Conservation (phyloP, 192 early-diverging fungal genomes). For the Mortierella antarctica region DNA sequence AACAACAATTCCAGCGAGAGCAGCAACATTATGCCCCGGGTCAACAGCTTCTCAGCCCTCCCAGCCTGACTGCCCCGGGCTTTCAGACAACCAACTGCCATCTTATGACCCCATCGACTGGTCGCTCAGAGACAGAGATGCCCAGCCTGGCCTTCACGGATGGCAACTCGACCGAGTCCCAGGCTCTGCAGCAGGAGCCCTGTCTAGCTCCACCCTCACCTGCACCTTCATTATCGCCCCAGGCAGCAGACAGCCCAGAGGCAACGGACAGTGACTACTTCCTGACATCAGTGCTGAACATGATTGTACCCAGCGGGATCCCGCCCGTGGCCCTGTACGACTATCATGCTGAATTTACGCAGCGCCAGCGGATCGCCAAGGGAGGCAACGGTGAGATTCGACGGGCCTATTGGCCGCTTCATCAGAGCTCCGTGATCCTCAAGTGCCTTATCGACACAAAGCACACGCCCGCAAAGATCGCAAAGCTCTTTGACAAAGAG, state of each 20-base stretch:
- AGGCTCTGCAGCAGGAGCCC: conserved; percentile 4
- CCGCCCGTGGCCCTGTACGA: conserved; percentile 23
- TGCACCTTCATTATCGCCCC: conserved; percentile 23
- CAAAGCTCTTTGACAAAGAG: conserved; percentile 49
- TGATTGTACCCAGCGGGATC: conserved; percentile 22
- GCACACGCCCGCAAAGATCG: conserved; percentile 28
- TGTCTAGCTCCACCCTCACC: conserved; percentile 15
- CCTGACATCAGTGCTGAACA: conserved; percentile 40
- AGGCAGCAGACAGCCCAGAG: conserved; percentile 1
- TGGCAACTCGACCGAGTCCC: conserved; percentile 19
- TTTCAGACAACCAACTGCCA: conserved; percentile 12
- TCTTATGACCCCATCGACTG: conserved; percentile 26
- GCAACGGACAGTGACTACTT: conserved; percentile 23
- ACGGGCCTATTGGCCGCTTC: conserved; percentile 25
- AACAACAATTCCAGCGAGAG: conserved; percentile 12
- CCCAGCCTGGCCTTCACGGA: conserved; percentile 38
- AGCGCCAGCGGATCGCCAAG: conserved; percentile 33
- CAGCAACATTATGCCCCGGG: conserved; percentile 3
- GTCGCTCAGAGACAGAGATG: conserved; percentile 36
- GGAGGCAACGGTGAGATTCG: conserved; percentile 48
- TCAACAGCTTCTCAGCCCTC: conserved; percentile 2
- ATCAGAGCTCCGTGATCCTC: conserved; percentile 34
- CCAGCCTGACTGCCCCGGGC: background rate
- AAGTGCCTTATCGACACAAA: conserved; percentile 41
- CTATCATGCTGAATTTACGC: conserved; percentile 31